Conservation (phyloP, 2,329 filamentous ascomycete species). For the Penicillium decumbens region DNA sequence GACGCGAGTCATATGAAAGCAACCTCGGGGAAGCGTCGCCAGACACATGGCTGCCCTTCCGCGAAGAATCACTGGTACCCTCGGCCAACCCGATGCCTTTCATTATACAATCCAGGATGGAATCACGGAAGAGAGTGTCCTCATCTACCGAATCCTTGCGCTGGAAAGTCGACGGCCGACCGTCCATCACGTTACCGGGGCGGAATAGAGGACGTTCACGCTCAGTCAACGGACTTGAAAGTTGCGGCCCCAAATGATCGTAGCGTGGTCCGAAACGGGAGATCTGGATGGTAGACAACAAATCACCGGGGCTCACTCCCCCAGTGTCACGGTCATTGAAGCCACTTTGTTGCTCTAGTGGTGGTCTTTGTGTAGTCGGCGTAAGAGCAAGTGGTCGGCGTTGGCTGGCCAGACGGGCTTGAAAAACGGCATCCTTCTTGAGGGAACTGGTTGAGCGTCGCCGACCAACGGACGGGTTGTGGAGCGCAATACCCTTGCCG, state of each 20-base stretch:
- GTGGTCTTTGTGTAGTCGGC: slow-evolving; percentile 10
- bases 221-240: slow-evolving; percentile 42
- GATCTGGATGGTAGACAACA: slow-evolving; percentile 71
- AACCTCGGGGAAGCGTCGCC: slow-evolving; percentile 80
- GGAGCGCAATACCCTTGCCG: slow-evolving; percentile 88
- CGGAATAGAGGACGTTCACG: slow-evolving; percentile 39
- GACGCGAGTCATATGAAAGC: slow-evolving; percentile 74
- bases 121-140: slow-evolving; percentile 80
- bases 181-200: slow-evolving; percentile 24
- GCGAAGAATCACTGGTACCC: slow-evolving; percentile 59
- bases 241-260: slow-evolving; percentile 34
- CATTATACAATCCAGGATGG: slow-evolving; percentile 91
- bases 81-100: slow-evolving; percentile 78
- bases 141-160: slow-evolving; percentile 81
- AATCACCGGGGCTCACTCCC: slow-evolving; percentile 67
- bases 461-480: slow-evolving; percentile 67
- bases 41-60: slow-evolving; percentile 60
- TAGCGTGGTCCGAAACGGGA: slow-evolving; percentile 57
- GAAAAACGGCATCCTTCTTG: slow-evolving; percentile 72
- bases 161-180: slow-evolving; percentile 47
- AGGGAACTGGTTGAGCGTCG: slow-evolving; percentile 69
- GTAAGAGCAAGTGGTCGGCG: slow-evolving; percentile 21
- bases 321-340: slow-evolving; percentile 32
- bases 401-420: slow-evolving; percentile 56
- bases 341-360: slow-evolving; percentile 4